Conservation (phyloP, 2,329 filamentous ascomycete species). For the Microdochium paspali region DNA sequence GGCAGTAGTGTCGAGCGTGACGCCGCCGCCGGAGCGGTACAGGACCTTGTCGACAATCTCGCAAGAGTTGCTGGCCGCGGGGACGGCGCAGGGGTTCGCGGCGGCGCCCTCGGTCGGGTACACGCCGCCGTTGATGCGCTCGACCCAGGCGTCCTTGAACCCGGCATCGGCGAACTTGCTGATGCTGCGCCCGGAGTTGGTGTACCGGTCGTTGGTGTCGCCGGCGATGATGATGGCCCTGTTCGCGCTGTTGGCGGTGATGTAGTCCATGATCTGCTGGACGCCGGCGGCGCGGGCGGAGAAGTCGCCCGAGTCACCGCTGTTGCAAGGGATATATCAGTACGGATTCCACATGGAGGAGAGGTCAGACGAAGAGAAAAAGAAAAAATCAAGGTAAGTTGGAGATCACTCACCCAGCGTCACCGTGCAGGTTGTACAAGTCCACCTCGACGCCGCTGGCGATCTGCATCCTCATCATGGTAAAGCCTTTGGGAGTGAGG, state of each 20-base stretch:
- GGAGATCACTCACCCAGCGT: conserved; percentile 27
- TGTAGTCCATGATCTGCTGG: conserved; percentile 33
- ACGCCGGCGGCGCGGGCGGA: conserved; percentile 32
- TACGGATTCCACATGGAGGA: too few species aligned
- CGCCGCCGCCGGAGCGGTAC: conserved; percentile 23
- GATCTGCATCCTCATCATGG: conserved; percentile 34
- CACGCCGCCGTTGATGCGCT: conserved; percentile 23
- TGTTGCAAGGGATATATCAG: not conserved
- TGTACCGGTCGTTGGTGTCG: conserved; percentile 41
- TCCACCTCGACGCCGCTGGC: conserved; percentile 32
- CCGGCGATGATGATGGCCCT: conserved; percentile 38
- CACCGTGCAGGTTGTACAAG: conserved; percentile 41
- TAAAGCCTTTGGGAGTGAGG: conserved; percentile 42
- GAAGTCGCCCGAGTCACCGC: conserved; percentile 26
- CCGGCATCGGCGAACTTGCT: conserved; percentile 32
- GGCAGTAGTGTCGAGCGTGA: conserved; percentile 21
- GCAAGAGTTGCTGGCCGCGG: conserved; percentile 27
- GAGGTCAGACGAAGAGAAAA: not conserved
- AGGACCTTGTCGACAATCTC: conserved; percentile 41
- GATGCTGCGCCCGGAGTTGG: conserved; percentile 29
- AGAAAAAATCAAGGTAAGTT: not conserved
- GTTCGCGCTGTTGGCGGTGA: conserved; percentile 29
- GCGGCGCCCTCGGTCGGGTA: conserved; percentile 16
- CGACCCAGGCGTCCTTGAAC: conserved; percentile 23
- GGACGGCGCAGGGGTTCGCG: conserved; percentile 29